phyloP scores from a whole-genome alignment of 2,329 filamentous ascomycete genomes.

The Tolypocladium guangdongense region DNA sequence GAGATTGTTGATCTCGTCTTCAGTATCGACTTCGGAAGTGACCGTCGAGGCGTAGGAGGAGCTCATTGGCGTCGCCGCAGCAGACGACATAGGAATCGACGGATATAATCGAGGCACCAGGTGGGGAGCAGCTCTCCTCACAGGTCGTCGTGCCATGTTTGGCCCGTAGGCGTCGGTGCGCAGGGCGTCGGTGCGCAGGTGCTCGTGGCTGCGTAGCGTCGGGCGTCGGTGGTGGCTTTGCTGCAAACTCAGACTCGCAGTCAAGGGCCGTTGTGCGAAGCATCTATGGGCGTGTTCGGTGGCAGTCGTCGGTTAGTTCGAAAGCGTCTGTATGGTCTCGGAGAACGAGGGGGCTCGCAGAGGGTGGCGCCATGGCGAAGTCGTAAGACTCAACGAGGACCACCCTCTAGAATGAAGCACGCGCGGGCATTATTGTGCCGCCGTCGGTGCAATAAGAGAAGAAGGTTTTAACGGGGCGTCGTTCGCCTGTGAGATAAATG shows the following conservation, averaged over 20 bases:
- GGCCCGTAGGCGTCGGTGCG: not conserved
- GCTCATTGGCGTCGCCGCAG: conserved; percentile 22
- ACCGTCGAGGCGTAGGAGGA: conserved; percentile 26
- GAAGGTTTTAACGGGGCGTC: not conserved
- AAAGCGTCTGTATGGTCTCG: not conserved
- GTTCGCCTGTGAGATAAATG: not conserved
- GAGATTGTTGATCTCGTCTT: conserved; percentile 28
- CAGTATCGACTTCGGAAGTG: conserved; percentile 25
- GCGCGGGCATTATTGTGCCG: conserved; percentile 18
- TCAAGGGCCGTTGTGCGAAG: not conserved
- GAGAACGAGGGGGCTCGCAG: conserved; percentile 27
- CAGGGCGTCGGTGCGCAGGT: not conserved
- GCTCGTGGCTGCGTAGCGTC: not conserved
- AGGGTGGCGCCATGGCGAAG: conserved; percentile 47
- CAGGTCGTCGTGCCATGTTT: conserved; percentile 14
- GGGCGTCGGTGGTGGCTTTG: not conserved
- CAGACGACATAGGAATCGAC: conserved; percentile 11
- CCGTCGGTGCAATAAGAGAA: not conserved
- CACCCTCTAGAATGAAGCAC: conserved; percentile 45
- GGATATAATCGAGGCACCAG: conserved; percentile 20
- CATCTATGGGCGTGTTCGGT: not conserved
- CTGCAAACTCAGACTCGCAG: not conserved
- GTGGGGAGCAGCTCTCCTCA: conserved; percentile 8
- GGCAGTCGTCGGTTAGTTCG: not conserved
- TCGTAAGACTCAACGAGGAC: conserved; percentile 25